Percentiles rank a stretch among this genome's conserved stretches.
Evolutionary conservation across 1,284 basidiomycete species (phyloP).

Genomic region (Ceratobasidium sp.): DNA sequence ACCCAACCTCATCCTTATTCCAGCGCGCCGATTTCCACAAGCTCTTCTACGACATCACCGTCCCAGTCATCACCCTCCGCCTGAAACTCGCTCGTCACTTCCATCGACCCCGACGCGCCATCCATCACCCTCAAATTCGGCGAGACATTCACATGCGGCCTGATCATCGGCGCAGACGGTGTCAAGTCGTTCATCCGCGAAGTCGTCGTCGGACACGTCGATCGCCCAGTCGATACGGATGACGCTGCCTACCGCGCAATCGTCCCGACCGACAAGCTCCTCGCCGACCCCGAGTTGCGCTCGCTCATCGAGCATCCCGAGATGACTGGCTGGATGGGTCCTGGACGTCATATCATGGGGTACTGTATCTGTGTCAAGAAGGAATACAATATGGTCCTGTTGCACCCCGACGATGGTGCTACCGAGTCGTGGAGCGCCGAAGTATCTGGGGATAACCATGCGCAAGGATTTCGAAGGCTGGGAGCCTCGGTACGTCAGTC

Average conservation of each 20-base stretch:
- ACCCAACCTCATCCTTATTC: neutral
- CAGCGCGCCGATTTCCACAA: conserved; percentile 68
- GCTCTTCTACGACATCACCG: conserved; percentile 65
- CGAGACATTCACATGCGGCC: conserved; percentile 57
- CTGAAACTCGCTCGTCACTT: conserved; percentile 61
- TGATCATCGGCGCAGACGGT: conserved; percentile 70
- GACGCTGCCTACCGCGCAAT: conserved; percentile 65
- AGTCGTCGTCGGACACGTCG: conserved; percentile 61
- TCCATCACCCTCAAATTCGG: conserved; percentile 60
- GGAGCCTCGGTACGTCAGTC: conserved; percentile 61
- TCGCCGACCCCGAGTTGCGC: conserved; percentile 65
- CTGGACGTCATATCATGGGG: conserved; percentile 61
- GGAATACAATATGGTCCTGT: conserved; percentile 65
- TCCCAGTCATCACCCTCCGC: conserved; percentile 61
- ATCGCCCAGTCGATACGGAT: conserved; percentile 61
- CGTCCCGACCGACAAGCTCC: conserved; percentile 62
- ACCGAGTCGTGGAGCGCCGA: conserved; percentile 62
- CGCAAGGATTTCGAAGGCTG: conserved; percentile 62
- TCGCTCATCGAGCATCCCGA: conserved; percentile 61
- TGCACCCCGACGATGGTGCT: conserved; percentile 60
- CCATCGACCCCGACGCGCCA: conserved; percentile 59
- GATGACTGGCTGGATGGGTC: conserved; percentile 64
- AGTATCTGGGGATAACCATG: conserved; percentile 62
- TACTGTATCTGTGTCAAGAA: conserved; percentile 61
- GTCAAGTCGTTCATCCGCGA: conserved; percentile 66